Percentiles rank a stretch among this genome's conserved stretches.
Conservation (phyloP, 176 grass and related monocot species). For the Dendrocalamus sinicus region DNA sequence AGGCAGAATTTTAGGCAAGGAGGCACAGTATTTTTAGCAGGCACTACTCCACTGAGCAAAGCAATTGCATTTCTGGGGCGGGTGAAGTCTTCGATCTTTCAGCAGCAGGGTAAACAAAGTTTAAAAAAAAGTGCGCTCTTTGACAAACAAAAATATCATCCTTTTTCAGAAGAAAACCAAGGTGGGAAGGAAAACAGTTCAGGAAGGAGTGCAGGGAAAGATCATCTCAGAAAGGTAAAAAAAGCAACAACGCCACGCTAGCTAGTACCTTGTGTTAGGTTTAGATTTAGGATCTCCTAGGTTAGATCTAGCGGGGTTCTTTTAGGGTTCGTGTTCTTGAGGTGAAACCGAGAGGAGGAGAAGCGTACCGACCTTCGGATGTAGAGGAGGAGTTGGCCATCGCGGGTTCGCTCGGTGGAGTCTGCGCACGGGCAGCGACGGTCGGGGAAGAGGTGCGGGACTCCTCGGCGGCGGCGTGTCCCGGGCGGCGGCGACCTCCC, state of each 20-base stretch:
- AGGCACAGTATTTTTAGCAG: not conserved
- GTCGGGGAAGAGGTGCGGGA: too few species aligned
- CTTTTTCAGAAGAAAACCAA: constrained; percentile 22
- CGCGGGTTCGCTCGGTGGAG: too few species aligned
- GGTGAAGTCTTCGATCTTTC: too few species aligned
- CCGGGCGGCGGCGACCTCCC: too few species aligned
- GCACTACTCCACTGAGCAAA: not conserved
- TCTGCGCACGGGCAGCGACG: too few species aligned
- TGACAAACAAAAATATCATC: not conserved
- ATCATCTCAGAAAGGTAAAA: not conserved
- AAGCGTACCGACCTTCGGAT: too few species aligned
- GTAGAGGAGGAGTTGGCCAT: too few species aligned
- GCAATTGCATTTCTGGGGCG: not conserved
- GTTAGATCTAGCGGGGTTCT: too few species aligned
- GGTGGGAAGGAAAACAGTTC: not conserved
- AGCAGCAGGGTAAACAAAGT: not conserved
- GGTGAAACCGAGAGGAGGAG: too few species aligned
- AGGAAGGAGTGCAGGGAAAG: not conserved
- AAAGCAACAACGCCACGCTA: not conserved
- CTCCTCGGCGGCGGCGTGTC: too few species aligned
- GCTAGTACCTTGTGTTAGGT: constrained; percentile 68
- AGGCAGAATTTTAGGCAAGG: not conserved
- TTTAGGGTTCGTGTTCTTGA: too few species aligned
- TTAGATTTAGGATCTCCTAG: too few species aligned
- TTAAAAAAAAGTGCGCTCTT: not conserved